phyloP scores from a whole-genome alignment of 768 basidiomycete genomes.

The Lactifluus pinguis region DNA sequence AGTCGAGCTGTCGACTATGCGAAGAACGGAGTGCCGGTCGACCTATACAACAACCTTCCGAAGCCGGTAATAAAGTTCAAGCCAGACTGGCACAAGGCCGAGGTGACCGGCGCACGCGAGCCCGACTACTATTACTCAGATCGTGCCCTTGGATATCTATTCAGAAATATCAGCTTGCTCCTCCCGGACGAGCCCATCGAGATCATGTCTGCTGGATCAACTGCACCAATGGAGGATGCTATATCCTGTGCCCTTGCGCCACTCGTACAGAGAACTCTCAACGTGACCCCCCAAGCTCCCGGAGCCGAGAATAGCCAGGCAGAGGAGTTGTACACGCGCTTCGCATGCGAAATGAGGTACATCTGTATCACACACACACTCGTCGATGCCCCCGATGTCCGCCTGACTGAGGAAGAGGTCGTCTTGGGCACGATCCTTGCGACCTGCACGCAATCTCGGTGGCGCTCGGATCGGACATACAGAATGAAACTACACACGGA shows the following conservation, averaged over 20 bases:
- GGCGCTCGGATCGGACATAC: neutral
- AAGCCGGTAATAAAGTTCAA: neutral
- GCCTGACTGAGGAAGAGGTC: neutral
- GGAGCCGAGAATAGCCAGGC: neutral
- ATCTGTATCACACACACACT: neutral
- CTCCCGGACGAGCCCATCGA: slow-evolving; percentile 26
- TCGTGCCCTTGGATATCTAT: neutral
- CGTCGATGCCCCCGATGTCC: neutral
- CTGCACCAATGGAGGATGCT: neutral
- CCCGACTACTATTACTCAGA: neutral
- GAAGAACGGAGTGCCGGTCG: neutral
- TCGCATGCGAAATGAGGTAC: neutral
- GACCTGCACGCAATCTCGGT: neutral
- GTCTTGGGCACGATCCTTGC: neutral
- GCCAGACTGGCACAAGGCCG: neutral
- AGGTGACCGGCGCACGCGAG: neutral
- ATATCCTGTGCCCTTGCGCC: slow-evolving; percentile 2
- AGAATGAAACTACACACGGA: neutral
- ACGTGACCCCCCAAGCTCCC: too few relatives aligned
- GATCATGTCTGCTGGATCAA: neutral
- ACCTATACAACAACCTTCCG: neutral
- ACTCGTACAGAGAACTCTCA: neutral
- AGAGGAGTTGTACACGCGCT: neutral
- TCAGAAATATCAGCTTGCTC: slow-evolving; percentile 36
- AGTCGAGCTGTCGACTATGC: neutral